phyloP scores from a whole-genome alignment of 805 yeast species.

The Phaffomyces opuntiae region DNA sequence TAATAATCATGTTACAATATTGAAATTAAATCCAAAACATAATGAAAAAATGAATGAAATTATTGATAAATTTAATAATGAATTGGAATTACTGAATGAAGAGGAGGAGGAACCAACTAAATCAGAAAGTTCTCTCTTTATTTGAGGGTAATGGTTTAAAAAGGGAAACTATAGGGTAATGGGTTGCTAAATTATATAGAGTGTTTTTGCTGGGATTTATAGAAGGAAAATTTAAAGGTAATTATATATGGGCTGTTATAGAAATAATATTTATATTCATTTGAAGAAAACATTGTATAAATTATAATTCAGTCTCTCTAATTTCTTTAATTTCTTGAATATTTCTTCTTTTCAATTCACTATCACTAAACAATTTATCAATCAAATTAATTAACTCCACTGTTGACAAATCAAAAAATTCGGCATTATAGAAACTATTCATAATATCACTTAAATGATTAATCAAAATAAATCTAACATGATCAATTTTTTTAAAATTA shows the following conservation, averaged over 20 bases:
- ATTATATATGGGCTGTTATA: not conserved
- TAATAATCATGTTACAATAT: not conserved
- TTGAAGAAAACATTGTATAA: not conserved
- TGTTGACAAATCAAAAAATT: constrained; percentile 31
- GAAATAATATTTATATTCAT: too few species aligned
- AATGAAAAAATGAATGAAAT: not conserved
- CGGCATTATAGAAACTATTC: constrained; percentile 34
- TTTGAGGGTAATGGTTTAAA: not conserved
- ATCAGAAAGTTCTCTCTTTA: constrained; percentile 9
- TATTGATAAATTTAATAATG: not conserved
- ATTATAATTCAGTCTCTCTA: constrained; percentile 29
- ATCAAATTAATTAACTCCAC: constrained; percentile 30
- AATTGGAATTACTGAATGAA: not conserved
- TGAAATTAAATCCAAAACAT: not conserved
- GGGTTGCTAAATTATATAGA: not conserved
- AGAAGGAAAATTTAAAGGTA: too few species aligned
- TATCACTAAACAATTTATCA: constrained; percentile 34
- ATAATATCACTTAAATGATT: constrained; percentile 35
- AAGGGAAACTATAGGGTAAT: too few species aligned
- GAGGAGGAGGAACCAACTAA: not conserved
- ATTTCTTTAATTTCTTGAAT: constrained; percentile 37
- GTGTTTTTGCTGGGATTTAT: not conserved
- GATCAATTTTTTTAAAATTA: constrained; percentile 17
- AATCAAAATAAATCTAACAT: constrained; percentile 16
- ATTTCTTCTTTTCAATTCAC: constrained; percentile 26